Evolutionary conservation across 2,329 filamentous ascomycete genomes (phyloP).

Genomic region (Paecilomyces fulvus): DNA sequence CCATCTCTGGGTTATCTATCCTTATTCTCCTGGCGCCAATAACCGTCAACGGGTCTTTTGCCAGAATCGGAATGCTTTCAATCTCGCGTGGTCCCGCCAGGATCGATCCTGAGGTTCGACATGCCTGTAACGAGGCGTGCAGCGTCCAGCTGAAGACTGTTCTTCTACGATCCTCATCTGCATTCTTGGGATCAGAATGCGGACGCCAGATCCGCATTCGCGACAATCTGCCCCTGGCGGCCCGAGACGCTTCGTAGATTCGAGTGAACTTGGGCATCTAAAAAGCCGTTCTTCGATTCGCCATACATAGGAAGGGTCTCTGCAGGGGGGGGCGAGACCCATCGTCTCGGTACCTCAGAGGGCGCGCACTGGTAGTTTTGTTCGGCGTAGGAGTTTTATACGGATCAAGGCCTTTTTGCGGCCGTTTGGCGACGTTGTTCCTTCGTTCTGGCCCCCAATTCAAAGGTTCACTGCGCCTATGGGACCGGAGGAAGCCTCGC

Average conservation of each 20-base stretch:
- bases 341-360: background rate
- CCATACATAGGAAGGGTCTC: background rate
- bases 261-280: background rate
- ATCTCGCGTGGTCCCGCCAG: background rate
- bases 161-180: background rate
- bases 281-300: background rate
- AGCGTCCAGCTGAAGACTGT: background rate
- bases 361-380: background rate
- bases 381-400: background rate
- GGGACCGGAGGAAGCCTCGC: background rate
- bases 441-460: background rate
- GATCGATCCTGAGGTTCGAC: background rate
- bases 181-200: background rate
- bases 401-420: background rate
- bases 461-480: background rate
- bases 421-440: background rate
- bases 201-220: background rate
- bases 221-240: background rate
- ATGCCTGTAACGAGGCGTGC: background rate
- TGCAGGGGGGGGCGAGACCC: background rate
- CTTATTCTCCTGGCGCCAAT: background rate
- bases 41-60: background rate
- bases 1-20: background rate
- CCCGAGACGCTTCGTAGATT: background rate
- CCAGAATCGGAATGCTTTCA: background rate